Conservation (phyloP, 257 asterid genomes). For the Eustoma russellianum region DNA sequence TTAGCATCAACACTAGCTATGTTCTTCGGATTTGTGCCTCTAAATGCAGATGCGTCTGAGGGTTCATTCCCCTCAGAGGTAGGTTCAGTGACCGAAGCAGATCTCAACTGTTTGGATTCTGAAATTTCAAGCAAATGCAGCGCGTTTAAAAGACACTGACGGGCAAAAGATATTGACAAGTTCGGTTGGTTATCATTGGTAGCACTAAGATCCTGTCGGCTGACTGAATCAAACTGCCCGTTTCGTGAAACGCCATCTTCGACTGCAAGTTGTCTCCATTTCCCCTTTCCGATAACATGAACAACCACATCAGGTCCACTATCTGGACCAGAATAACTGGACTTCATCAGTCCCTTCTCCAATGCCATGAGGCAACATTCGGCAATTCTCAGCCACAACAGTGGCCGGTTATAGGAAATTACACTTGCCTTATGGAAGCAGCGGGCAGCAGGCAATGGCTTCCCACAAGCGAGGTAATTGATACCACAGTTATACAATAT, state of each 20-base stretch:
- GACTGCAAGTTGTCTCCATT: slow-evolving; percentile 73
- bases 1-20: slow-evolving; percentile 27
- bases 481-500: slow-evolving; percentile 73
- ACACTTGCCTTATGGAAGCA: slow-evolving; percentile 61
- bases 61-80: slow-evolving; percentile 35
- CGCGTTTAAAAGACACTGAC: slow-evolving; percentile 66
- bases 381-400: slow-evolving; percentile 74
- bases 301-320: slow-evolving; percentile 41
- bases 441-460: slow-evolving; percentile 61
- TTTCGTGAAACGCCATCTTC: slow-evolving; percentile 24
- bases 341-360: slow-evolving; percentile 57
- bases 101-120: slow-evolving; percentile 30
- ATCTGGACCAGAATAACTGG: slow-evolving; percentile 18
- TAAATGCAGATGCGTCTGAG: slow-evolving; percentile 27
- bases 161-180: slow-evolving; percentile 57
- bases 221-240: slow-evolving; percentile 19
- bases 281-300: slow-evolving; percentile 74
- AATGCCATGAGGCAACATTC: slow-evolving; percentile 90
- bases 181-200: slow-evolving; percentile 30
- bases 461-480: slow-evolving; percentile 66
- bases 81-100: slow-evolving; percentile 18
- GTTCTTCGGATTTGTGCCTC: slow-evolving; percentile 24
- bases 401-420: slow-evolving; percentile 53
- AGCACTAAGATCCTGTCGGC: slow-evolving; percentile 20
- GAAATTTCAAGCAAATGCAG: slow-evolving; percentile 45